These are phyloP conservation scores for Arbutus unedo DNA, from an alignment of 148 eudicot species.

Conservation along the genomic window DNA sequence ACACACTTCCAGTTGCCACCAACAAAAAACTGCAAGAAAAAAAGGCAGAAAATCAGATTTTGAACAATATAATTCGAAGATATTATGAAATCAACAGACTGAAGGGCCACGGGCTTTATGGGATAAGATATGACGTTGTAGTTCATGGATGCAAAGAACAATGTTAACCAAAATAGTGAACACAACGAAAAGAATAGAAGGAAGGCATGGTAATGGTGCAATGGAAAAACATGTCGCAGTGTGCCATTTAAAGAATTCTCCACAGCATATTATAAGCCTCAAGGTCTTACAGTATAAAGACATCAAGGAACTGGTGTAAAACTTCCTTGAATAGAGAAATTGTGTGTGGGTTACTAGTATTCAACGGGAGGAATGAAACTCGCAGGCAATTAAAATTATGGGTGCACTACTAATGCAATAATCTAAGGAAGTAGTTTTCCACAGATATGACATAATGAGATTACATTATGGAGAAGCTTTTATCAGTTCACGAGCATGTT, in stretches of 20 bases:
- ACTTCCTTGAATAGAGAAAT: background rate
- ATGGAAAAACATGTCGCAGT: background rate
- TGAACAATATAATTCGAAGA: background rate
- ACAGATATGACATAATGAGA: background rate
- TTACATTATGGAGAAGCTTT: background rate
- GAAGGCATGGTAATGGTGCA: background rate
- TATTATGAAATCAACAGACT: background rate
- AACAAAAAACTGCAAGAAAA: conserved; percentile 85
- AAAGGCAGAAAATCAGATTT: conserved; percentile 19
- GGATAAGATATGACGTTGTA: background rate
- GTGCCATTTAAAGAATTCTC: background rate
- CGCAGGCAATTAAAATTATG: background rate
- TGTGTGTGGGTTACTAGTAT: background rate
- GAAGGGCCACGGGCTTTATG: background rate
- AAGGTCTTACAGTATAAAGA: background rate
- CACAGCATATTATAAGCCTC: background rate
- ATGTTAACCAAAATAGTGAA: background rate
- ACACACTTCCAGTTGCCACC: conserved; percentile 99
- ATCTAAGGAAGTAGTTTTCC: too few species aligned
- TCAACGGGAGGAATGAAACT: background rate
- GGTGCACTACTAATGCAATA: background rate
- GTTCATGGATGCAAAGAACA: background rate
- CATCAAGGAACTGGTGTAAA: background rate
- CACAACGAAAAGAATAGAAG: background rate
- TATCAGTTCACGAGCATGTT: background rate